Evolutionary conservation across 129 eudicot species (phyloP).

Genomic region (Escallonia herrerae): DNA sequence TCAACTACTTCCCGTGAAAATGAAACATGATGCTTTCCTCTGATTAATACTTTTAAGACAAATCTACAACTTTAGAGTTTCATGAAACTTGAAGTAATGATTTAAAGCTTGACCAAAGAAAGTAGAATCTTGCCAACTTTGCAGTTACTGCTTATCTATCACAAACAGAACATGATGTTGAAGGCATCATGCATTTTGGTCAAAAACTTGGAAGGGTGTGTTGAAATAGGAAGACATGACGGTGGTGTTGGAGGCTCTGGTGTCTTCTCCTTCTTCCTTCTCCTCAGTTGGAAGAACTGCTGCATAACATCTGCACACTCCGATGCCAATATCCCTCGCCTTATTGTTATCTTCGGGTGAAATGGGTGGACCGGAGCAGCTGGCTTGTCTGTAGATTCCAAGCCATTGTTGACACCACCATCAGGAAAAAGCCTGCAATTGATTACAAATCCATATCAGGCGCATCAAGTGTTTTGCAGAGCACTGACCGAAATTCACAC

Average conservation of each 20-base stretch:
- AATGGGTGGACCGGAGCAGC: slow-evolving; percentile 85
- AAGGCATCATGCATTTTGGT: slow-evolving; percentile 63
- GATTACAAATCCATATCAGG: neutral
- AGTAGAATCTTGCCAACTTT: too few relatives aligned
- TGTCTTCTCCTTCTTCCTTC: slow-evolving; percentile 50
- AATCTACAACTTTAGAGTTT: too few relatives aligned
- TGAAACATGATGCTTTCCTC: too few relatives aligned
- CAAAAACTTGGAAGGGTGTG: slow-evolving; percentile 44
- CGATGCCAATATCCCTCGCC: slow-evolving; percentile 74
- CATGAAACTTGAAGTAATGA: too few relatives aligned
- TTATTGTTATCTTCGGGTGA: slow-evolving; percentile 66
- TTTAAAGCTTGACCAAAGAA: too few relatives aligned
- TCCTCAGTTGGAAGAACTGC: slow-evolving; percentile 74
- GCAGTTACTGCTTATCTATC: neutral
- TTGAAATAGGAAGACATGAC: slow-evolving; percentile 48
- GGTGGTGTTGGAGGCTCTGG: slow-evolving; percentile 29
- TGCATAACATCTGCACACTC: slow-evolving; percentile 90
- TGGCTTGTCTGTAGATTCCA: slow-evolving; percentile 40
- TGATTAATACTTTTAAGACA: too few relatives aligned
- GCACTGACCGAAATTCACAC: too few relatives aligned
- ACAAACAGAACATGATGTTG: slow-evolving; percentile 65
- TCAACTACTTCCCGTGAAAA: too few relatives aligned
- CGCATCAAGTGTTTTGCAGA: too few relatives aligned
- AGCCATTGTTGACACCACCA: slow-evolving; percentile 47
- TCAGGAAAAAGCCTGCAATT: slow-evolving; percentile 73